These are phyloP conservation scores for Ceratobasidium sp. DNA, from an alignment of 1,284 basidiomycete species.

Conservation along the genomic window DNA sequence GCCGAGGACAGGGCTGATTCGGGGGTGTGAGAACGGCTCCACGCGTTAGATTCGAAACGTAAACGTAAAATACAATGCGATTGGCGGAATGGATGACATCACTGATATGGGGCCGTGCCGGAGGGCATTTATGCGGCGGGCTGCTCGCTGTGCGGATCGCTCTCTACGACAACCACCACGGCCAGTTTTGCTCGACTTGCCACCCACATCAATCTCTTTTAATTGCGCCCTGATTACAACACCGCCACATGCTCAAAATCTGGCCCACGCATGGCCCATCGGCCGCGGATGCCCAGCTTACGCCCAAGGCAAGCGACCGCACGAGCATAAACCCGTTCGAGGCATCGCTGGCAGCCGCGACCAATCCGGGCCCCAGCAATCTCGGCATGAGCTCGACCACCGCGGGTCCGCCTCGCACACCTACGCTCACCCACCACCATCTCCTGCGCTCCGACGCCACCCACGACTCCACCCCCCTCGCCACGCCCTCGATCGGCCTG, in stretches of 20 bases:
- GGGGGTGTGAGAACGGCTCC: slow-evolving; percentile 46
- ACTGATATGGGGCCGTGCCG: slow-evolving; percentile 22
- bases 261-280: slow-evolving; percentile 61
- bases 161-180: neutral
- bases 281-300: slow-evolving; percentile 71
- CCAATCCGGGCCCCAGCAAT: slow-evolving; percentile 50
- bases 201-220: neutral
- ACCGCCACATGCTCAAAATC: slow-evolving; percentile 67
- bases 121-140: slow-evolving; percentile 5
- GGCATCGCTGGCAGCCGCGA: slow-evolving; percentile 46
- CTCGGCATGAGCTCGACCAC: neutral
- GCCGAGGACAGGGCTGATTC: slow-evolving; percentile 49
- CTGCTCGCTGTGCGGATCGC: neutral
- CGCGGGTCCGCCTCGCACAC: slow-evolving; percentile 48
- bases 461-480: slow-evolving; percentile 39
- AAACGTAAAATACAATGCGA: neutral
- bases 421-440: slow-evolving; percentile 45
- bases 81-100: slow-evolving; percentile 23
- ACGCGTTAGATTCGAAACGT: slow-evolving; percentile 13
- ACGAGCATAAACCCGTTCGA: slow-evolving; percentile 77
- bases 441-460: slow-evolving; percentile 9
- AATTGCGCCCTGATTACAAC: neutral
- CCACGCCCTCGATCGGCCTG: slow-evolving; percentile 30
- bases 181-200: neutral
- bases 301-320: slow-evolving; percentile 68